These are phyloP conservation scores for Ustilago cynodontis DNA, from an alignment of 1,284 basidiomycete species.

Conservation along the genomic window DNA sequence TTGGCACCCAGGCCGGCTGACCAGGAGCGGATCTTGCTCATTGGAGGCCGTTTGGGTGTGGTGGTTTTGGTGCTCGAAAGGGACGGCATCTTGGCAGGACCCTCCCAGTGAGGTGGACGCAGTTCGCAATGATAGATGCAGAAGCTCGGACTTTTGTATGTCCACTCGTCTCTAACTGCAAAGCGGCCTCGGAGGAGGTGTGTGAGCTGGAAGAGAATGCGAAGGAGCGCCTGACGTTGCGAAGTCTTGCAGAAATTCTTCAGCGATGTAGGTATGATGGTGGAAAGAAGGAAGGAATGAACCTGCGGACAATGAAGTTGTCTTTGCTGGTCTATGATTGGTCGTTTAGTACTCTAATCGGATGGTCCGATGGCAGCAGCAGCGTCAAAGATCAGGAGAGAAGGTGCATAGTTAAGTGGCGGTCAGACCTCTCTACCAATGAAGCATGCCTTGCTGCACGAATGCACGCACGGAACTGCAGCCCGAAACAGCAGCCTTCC, in stretches of 20 bases:
- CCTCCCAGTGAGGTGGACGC: not conserved
- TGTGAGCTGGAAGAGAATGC: not conserved
- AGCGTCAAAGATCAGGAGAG: not conserved
- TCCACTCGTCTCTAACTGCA: not conserved
- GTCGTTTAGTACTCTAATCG: not conserved
- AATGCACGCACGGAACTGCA: not conserved
- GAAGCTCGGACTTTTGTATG: not conserved
- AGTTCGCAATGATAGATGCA: not conserved
- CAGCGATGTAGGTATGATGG: not conserved
- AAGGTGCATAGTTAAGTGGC: not conserved
- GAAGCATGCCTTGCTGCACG: not conserved
- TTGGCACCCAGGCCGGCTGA: slow-evolving; percentile 38
- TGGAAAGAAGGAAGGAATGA: not conserved
- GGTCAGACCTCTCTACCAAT: not conserved
- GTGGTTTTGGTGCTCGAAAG: not conserved
- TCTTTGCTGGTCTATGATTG: not conserved
- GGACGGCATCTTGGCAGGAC: not conserved
- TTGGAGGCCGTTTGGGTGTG: slow-evolving; percentile 28
- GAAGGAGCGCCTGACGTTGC: not conserved
- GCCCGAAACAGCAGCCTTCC: not conserved
- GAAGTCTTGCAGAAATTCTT: not conserved
- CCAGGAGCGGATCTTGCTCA: slow-evolving; percentile 41
- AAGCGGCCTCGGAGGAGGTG: not conserved
- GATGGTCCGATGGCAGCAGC: not conserved
- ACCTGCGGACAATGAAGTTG: not conserved